Percentiles rank a stretch among this genome's conserved stretches.
These are phyloP conservation scores for Rhizophora mangle DNA, from an alignment of 345 rosid species.

Conservation along the genomic window DNA sequence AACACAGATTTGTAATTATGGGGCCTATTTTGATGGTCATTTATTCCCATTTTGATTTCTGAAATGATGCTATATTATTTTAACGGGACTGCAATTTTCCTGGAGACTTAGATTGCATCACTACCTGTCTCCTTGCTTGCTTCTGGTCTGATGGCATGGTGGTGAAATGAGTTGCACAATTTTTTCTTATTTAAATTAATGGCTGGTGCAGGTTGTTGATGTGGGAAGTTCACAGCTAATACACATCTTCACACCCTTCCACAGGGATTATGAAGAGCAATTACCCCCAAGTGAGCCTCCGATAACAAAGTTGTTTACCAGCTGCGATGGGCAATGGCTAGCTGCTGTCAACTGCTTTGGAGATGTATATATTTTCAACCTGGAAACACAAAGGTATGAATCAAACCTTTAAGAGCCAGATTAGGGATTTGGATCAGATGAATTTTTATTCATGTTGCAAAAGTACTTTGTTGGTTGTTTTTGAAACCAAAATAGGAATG, in stretches of 20 bases:
- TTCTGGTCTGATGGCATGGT: too few relatives aligned
- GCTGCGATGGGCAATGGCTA: conserved; percentile 90
- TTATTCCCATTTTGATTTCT: too few relatives aligned
- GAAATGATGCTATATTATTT: too few relatives aligned
- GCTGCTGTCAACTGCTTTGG: conserved; percentile 95
- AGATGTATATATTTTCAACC: conserved; percentile 74
- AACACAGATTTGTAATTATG: too few relatives aligned
- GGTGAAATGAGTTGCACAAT: too few relatives aligned
- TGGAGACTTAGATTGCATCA: too few relatives aligned
- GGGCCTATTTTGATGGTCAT: too few relatives aligned
- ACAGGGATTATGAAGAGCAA: conserved; percentile 44
- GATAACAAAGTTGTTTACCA: conserved; percentile 78
- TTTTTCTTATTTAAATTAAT: neutral
- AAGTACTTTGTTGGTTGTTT: too few relatives aligned
- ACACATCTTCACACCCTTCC: conserved; percentile 58
- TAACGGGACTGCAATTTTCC: too few relatives aligned
- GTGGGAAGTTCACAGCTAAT: conserved; percentile 51
- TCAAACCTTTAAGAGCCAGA: neutral
- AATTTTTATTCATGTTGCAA: neutral
- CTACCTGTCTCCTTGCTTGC: too few relatives aligned
- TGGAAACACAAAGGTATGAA: conserved; percentile 70
- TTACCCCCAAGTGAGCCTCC: conserved; percentile 66
- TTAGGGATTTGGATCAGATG: neutral
- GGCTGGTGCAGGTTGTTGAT: conserved; percentile 56
- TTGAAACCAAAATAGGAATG: too few relatives aligned